Conservation (phyloP, 805 yeast species). For the Priceomyces haplophilus region DNA sequence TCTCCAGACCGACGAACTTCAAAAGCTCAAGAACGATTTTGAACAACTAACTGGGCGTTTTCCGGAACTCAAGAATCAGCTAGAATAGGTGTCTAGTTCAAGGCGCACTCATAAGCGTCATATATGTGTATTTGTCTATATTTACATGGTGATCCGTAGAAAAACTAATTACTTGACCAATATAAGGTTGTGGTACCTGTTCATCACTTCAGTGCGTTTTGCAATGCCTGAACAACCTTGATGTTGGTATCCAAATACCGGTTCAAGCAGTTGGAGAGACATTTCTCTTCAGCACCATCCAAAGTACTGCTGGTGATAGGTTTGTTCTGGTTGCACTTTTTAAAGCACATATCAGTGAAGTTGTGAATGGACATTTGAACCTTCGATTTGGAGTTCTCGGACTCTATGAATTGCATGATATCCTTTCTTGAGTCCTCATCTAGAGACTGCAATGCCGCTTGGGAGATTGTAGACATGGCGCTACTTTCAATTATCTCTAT, state of each 20-base stretch:
- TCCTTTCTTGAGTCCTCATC: slow-evolving; percentile 75
- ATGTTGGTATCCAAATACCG: slow-evolving; percentile 85
- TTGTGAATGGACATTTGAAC: slow-evolving; percentile 83
- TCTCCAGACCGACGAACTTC: not conserved
- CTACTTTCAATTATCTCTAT: not conserved
- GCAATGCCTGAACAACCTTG: slow-evolving; percentile 64
- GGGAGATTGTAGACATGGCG: slow-evolving; percentile 35
- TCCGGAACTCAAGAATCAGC: not conserved
- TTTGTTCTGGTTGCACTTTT: slow-evolving; percentile 62
- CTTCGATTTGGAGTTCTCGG: slow-evolving; percentile 82
- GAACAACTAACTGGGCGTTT: not conserved
- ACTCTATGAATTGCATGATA: slow-evolving; percentile 69
- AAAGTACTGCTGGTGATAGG: slow-evolving; percentile 49
- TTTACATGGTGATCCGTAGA: not conserved
- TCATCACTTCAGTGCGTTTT: slow-evolving; percentile 26
- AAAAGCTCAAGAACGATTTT: slow-evolving; percentile 1
- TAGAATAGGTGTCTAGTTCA: not conserved
- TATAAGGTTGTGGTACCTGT: not conserved
- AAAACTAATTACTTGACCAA: not conserved
- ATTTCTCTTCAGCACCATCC: slow-evolving; percentile 58
- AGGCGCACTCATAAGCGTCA: not conserved
- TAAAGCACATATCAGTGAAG: slow-evolving; percentile 89
- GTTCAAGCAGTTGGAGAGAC: slow-evolving; percentile 78
- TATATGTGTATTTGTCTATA: not conserved
- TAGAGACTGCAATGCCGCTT: slow-evolving; percentile 33